Conservation (phyloP, 1,139 yeast genomes). For the Suhomyces wounanorum region DNA sequence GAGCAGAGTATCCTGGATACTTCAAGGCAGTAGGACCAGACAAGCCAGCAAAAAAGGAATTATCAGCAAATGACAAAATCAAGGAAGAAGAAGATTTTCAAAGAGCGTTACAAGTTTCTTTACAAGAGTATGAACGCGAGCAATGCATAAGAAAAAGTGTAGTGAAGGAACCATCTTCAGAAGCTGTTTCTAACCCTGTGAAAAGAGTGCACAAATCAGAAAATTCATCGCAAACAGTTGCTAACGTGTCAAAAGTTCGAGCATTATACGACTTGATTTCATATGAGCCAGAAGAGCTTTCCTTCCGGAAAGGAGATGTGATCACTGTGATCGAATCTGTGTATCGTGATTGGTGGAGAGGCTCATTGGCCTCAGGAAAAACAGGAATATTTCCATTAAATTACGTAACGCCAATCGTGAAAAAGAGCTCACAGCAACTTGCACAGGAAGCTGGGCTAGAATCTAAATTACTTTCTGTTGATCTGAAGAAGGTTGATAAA, state of each 20-base stretch:
- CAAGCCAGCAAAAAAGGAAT: conserved; percentile 61
- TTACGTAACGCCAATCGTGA: conserved; percentile 80
- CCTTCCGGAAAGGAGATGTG: conserved; percentile 72
- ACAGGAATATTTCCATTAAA: conserved; percentile 93
- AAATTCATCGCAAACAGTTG: conserved; percentile 35
- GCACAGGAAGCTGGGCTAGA: conserved; percentile 35
- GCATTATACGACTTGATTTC: conserved; percentile 84
- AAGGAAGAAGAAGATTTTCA: conserved; percentile 82
- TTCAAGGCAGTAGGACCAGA: conserved; percentile 44
- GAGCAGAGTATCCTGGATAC: conserved; percentile 46
- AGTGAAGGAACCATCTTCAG: conserved; percentile 35
- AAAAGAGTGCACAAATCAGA: conserved; percentile 12
- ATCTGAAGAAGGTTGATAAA: conserved; percentile 30
- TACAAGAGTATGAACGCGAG: conserved; percentile 60
- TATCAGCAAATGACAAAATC: conserved; percentile 48
- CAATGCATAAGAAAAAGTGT: conserved; percentile 33
- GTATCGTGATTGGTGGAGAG: conserved; percentile 96
- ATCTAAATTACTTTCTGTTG: conserved; percentile 28
- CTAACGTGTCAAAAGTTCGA: conserved; percentile 66
- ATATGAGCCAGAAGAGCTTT: conserved; percentile 68
- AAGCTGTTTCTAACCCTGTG: background rate
- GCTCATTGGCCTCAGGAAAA: conserved; percentile 71
- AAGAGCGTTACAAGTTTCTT: conserved; percentile 74
- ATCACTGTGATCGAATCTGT: conserved; percentile 87
- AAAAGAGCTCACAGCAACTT: conserved; percentile 56